A percentile compares a stretch with the other conserved stretches of the same genome.
Evolutionary conservation across 768 basidiomycete genomes (phyloP).

Genomic region (Kwoniella sp.): DNA sequence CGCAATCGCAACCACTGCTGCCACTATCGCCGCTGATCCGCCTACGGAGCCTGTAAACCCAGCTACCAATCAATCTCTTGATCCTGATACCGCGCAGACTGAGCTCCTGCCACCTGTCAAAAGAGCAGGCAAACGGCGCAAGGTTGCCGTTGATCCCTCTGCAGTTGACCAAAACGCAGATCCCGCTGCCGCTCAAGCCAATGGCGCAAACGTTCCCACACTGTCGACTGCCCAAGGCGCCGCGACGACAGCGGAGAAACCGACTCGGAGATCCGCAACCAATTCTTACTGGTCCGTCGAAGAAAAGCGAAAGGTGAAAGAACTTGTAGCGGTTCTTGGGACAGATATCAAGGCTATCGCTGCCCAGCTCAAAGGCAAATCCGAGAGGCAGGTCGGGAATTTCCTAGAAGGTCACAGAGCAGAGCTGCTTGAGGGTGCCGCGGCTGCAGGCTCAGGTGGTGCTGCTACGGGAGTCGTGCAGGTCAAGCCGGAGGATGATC

Average conservation of each 20-base stretch:
- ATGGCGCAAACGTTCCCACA: conserved; percentile 2
- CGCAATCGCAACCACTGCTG: background rate
- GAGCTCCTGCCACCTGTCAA: conserved; percentile 46
- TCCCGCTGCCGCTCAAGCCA: background rate
- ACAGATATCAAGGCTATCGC: conserved; percentile 72
- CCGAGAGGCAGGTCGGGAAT: conserved; percentile 56
- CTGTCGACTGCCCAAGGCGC: background rate
- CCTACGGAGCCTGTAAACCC: background rate
- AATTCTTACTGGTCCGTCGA: conserved; percentile 67
- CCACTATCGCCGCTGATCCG: background rate
- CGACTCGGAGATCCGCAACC: conserved; percentile 36
- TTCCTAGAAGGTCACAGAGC: conserved; percentile 47
- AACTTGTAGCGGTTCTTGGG: conserved; percentile 66
- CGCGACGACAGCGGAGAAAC: conserved; percentile 1
- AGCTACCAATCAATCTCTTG: conserved; percentile 2
- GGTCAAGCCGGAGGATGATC: conserved; percentile 20
- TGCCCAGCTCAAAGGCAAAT: conserved; percentile 63
- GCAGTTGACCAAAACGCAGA: background rate
- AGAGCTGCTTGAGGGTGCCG: conserved; percentile 28
- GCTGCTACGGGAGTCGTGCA: background rate
- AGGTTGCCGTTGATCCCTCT: background rate
- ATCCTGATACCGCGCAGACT: conserved; percentile 9
- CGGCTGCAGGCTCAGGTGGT: background rate
- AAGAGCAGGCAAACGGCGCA: conserved; percentile 34
- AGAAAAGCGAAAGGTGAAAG: conserved; percentile 65